Base-by-base conservation (phyloP, 148 eudicot species). In the Pouteria glomerata region DNA sequence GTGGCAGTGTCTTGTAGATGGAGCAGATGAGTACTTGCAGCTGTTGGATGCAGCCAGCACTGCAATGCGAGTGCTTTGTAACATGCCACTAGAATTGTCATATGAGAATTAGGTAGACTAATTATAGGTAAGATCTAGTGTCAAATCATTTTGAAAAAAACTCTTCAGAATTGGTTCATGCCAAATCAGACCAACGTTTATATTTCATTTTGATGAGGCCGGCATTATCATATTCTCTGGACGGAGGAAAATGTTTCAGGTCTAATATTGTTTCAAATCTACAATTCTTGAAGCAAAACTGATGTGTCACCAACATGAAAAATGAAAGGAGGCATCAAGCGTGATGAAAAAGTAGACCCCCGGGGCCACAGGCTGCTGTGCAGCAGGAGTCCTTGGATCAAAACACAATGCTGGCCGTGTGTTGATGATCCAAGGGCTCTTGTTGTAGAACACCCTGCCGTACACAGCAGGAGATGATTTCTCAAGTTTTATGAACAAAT, bases 11-110 rank as follows among this genome's bases (percentile, higher is more conserved):
- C 98, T 93, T 35, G 80, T 91, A 53, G 98, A 91, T 74, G 98
- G 98, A 80, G 98, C 97, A 44, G 98, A 94, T 30, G 98, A 94
- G 79, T 94, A 94, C 82, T 78, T 94, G 88, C 98, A 95, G 81
- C 82, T 95, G 81, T 74, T 95, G 82, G 96, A 91, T 80, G 91
- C 81, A n/a, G 86, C 85, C 37, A 84, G 98, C 79, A 80, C 69
- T 74, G 86, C 81, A 41, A 89, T 86, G 82, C 88, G 85, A 55
- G 90, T 92, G 18, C 69, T 88, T 37, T 76, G 82, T 71, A 88
- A 89, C 82, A 85, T 89, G 93, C 84, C 86, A 0, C 77, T 85
- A 66, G 85, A 85, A 53, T 77, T 76, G 68, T 82, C 88, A 4
- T 78, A 63, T 48, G 70, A 82, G 58, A 72, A 51, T 72, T 82